Base-by-base conservation (phyloP, 495 filamentous ascomycete genomes). In the Penicillium riverlandense region DNA sequence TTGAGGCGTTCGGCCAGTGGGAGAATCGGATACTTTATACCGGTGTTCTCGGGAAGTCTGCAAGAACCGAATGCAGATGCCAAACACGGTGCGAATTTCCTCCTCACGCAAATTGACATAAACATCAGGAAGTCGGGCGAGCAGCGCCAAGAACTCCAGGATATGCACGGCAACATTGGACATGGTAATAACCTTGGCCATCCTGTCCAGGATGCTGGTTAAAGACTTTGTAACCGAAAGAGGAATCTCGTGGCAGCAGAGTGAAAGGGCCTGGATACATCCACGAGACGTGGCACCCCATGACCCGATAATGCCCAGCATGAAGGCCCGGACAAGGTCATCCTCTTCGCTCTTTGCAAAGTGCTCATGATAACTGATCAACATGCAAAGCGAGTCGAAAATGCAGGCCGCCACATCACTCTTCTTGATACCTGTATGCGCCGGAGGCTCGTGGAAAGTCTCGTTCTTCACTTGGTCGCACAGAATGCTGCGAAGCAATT, bases 131-230 rank as follows among this genome's bases (percentile, higher is more conserved):
- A 96, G 61, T 14, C 92, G 82, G 27, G 91, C 88, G 16, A 99
- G 77, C 35, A 88, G 82, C 8, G 85, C 83, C 29, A 97, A 66
- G 54, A 97, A 97, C 52, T 97, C 94, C 40, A 99, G 71, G 38
- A 97, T 92, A 57, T 97, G 91, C 40, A 96, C 83, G 11, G 90
- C 88, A 41, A 96, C 82, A 37, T 88, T 77, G 2, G 86, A 82
- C 55, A 96, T 88, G 9, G 91, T 96, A 54, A 97, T 95, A 47
- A 96, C 88, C 54, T 91, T 88, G 6, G 90, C 82, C 84, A 97
- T 94, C 56, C 84, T 90, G 55, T 89, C 84, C 34, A 97, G 71
- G 44, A 97, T 90, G 29, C 74, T 82, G 31, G 85, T 84, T 40
- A 97, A 66, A 22, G 82, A 81, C 54, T 88, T 95, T 53, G 82